These are phyloP conservation scores for Lasiosphaeris hirsuta DNA, from an alignment of 495 filamentous ascomycete species.

Conservation along the genomic window DNA sequence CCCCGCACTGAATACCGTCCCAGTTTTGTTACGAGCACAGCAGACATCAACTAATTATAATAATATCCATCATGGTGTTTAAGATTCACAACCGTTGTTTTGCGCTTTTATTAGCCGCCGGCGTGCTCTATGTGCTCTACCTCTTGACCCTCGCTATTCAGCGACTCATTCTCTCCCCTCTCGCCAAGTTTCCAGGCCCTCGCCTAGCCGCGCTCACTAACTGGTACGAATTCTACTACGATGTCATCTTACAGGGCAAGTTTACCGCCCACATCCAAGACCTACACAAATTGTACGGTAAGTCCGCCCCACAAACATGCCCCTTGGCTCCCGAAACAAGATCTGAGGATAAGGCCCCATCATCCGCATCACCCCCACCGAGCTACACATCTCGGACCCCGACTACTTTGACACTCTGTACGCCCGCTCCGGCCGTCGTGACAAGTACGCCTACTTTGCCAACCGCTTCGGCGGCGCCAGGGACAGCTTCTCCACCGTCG, in stretches of 20 bases:
- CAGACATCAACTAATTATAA: too few species aligned
- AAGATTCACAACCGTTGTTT: too few species aligned
- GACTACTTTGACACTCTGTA: conserved; percentile 5
- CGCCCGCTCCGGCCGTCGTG: neutral
- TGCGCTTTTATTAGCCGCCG: too few species aligned
- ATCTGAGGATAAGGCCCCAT: neutral
- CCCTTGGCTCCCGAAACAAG: neutral
- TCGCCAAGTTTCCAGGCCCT: conserved; percentile 46
- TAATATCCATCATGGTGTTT: too few species aligned
- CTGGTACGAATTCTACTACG: neutral
- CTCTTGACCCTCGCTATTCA: conserved; percentile 24
- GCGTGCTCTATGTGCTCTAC: neutral
- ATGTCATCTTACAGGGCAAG: neutral
- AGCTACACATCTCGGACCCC: conserved; percentile 4
- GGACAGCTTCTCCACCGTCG: conserved; percentile 1
- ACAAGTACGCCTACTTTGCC: neutral
- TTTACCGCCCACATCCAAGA: neutral
- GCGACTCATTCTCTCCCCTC: conserved; percentile 43
- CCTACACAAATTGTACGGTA: neutral
- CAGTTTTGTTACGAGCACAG: too few species aligned
- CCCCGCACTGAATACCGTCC: too few species aligned
- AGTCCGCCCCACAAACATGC: too few species aligned
- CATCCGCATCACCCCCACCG: conserved; percentile 5
- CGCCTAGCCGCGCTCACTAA: conserved; percentile 12
- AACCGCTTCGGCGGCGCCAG: neutral